A percentile compares a stretch with the other conserved stretches of the same genome.
phyloP scores from a whole-genome alignment of 306 rosid species.

The Fragaria nilgerrensis region DNA sequence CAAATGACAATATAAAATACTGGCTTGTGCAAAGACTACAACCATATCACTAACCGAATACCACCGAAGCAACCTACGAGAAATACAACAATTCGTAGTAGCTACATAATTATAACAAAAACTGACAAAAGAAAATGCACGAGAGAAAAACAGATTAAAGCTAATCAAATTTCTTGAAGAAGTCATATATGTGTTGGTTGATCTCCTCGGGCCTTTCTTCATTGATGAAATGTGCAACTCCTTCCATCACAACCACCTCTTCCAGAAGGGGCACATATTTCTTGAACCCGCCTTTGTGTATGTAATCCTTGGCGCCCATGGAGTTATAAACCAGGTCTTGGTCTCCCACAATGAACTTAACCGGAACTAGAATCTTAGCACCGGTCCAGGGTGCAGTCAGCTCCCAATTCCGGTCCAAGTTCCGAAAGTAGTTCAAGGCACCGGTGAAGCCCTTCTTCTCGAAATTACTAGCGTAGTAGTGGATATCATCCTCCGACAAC shows the following conservation, averaged over 20 bases:
- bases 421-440: conserved; percentile 27
- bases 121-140: not conserved
- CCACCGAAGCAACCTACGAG: not conserved
- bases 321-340: conserved; percentile 21
- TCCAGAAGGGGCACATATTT: conserved; percentile 23
- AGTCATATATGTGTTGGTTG: conserved; percentile 22
- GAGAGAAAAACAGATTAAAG: not conserved
- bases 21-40: too few relatives aligned
- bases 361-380: conserved; percentile 25
- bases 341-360: conserved; percentile 26
- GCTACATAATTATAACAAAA: not conserved
- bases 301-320: conserved; percentile 29
- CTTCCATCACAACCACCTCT: conserved; percentile 33
- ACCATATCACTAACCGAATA: too few relatives aligned
- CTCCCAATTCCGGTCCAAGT: conserved; percentile 31
- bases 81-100: not conserved
- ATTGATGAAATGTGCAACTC: conserved; percentile 33
- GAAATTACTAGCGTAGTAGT: conserved; percentile 23
- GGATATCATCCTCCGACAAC: conserved; percentile 25
- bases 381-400: conserved; percentile 35
- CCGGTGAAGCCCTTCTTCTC: conserved; percentile 28
- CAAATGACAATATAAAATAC: too few relatives aligned
- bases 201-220: conserved; percentile 33
- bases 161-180: conserved; percentile 22
- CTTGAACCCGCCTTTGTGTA: conserved; percentile 26